Percentiles rank a stretch among this genome's conserved stretches.
Evolutionary conservation across 495 filamentous ascomycete species (phyloP).

Genomic region (Aspergillus conjunctus): DNA sequence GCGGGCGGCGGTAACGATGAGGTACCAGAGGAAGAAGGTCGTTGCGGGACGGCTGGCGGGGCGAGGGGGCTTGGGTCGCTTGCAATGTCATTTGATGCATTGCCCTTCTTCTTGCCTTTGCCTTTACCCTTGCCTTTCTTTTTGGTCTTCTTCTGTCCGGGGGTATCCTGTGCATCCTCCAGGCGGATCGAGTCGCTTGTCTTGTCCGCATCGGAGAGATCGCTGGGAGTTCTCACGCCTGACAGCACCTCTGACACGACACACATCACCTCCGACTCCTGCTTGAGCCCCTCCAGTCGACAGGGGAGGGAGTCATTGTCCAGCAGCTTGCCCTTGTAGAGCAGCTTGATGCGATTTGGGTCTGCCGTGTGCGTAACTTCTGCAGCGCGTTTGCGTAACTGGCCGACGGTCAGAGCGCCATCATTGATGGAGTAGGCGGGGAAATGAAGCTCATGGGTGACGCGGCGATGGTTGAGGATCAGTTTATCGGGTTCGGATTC

Average conservation of each 20-base stretch:
- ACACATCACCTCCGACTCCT: slow-evolving; percentile 74
- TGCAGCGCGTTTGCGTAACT: slow-evolving; percentile 66
- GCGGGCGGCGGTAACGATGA: slow-evolving; percentile 33
- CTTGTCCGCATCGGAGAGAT: slow-evolving; percentile 45
- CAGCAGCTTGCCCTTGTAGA: slow-evolving; percentile 81
- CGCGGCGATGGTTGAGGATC: slow-evolving; percentile 68
- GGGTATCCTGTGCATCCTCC: slow-evolving; percentile 15
- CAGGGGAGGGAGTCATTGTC: slow-evolving; percentile 66
- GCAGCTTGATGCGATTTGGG: slow-evolving; percentile 66
- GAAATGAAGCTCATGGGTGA: slow-evolving; percentile 77
- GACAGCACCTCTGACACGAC: slow-evolving; percentile 54
- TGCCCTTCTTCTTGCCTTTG: slow-evolving; percentile 31
- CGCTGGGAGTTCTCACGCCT: slow-evolving; percentile 54
- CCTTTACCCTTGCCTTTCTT: slow-evolving; percentile 39
- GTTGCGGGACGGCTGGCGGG: slow-evolving; percentile 20
- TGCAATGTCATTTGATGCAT: slow-evolving; percentile 16
- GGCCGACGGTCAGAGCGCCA: slow-evolving; percentile 67
- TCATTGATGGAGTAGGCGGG: slow-evolving; percentile 80
- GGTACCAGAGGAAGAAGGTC: slow-evolving; percentile 21
- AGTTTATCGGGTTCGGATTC: slow-evolving; percentile 73
- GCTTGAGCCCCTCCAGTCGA: slow-evolving; percentile 74
- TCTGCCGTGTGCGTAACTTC: slow-evolving; percentile 61
- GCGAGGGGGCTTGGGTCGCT: slow-evolving; percentile 17
- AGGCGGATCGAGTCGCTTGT: slow-evolving; percentile 27
- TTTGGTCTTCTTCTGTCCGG: slow-evolving; percentile 28